Evolutionary conservation across 2,329 filamentous ascomycete species (phyloP).

Genomic region (Calonectria pseudoturangicola): DNA sequence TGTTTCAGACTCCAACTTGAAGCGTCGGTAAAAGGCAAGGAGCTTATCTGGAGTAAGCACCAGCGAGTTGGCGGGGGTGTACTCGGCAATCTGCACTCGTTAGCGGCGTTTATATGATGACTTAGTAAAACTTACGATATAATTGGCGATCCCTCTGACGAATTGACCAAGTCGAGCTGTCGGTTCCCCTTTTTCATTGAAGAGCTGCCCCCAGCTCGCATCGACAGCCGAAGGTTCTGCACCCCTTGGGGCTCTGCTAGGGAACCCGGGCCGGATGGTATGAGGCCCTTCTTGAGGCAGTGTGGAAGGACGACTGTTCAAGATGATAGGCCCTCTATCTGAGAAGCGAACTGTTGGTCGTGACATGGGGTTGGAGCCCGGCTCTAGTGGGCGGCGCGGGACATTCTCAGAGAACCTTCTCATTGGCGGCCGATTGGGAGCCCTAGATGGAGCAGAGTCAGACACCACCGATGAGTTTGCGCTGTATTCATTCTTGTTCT

Average conservation of each 20-base stretch:
- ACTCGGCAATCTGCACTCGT: constrained; percentile 56
- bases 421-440: constrained; percentile 35
- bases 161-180: constrained; percentile 82
- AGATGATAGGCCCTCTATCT: constrained; percentile 52
- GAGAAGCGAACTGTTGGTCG: constrained; percentile 59
- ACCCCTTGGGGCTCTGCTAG: constrained; percentile 20
- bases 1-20: constrained; percentile 77
- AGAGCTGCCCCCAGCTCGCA: constrained; percentile 85
- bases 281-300: constrained; percentile 32
- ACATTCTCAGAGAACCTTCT: constrained; percentile 35
- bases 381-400: constrained; percentile 13
- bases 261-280: constrained; percentile 32
- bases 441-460: constrained; percentile 45
- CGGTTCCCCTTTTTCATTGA: constrained; percentile 79
- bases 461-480: constrained; percentile 48
- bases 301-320: constrained; percentile 47
- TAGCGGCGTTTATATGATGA: constrained; percentile 8
- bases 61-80: constrained; percentile 62
- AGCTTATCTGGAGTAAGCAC: constrained; percentile 87
- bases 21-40: constrained; percentile 81
- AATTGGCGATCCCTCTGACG: constrained; percentile 82
- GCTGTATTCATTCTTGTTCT: constrained; percentile 21
- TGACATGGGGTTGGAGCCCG: constrained; percentile 42
- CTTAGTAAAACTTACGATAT: constrained; percentile 72
- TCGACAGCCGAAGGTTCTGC: constrained; percentile 70